These are phyloP conservation scores for Aspergillus transmontanensis DNA, from an alignment of 2,329 filamentous ascomycete genomes.

Conservation along the genomic window DNA sequence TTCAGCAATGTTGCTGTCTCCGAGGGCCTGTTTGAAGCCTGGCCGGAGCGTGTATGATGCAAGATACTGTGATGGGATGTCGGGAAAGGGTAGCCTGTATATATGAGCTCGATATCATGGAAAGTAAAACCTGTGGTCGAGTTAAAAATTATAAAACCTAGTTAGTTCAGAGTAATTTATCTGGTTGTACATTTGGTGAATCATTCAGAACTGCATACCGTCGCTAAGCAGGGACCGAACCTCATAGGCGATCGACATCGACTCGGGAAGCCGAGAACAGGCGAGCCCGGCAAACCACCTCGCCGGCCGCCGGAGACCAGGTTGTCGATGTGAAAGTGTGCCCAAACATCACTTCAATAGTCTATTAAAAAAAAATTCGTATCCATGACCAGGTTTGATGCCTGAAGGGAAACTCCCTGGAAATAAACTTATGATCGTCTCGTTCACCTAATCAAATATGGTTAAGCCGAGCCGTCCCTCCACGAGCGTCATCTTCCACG, in stretches of 20 bases:
- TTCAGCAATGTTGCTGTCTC: constrained; percentile 18
- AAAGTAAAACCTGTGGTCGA: neutral
- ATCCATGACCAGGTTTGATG: neutral
- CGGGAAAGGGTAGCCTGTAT: neutral
- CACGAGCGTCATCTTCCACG: neutral
- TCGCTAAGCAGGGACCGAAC: neutral
- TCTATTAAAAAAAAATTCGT: neutral
- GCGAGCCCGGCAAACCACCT: neutral
- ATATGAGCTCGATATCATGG: neutral
- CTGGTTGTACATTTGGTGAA: neutral
- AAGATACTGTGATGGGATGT: neutral
- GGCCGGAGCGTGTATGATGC: constrained; percentile 14
- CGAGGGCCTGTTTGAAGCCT: constrained; percentile 25
- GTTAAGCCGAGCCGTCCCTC: neutral
- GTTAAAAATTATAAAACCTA: neutral
- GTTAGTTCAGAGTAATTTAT: neutral
- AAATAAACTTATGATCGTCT: neutral
- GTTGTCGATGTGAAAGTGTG: neutral
- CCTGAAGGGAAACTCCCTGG: neutral
- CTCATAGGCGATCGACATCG: neutral
- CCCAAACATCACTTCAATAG: neutral
- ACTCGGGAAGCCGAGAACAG: neutral
- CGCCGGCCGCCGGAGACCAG: neutral
- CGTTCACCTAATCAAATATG: neutral
- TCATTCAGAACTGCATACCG: neutral